phyloP scores from a whole-genome alignment of 257 asterid genomes.

The Primulina eburnea region DNA sequence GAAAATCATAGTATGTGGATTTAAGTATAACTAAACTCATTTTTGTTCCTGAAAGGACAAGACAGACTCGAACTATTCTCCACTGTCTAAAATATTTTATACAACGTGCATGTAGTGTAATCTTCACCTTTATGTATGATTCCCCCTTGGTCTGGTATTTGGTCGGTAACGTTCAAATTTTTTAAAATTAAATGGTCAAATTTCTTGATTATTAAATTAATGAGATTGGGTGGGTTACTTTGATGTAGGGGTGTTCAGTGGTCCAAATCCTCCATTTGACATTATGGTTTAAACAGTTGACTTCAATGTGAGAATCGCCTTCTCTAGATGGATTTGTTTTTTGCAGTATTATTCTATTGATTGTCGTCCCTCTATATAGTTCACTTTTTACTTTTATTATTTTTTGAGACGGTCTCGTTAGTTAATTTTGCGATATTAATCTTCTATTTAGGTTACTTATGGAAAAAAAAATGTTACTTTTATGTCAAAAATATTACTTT shows the following conservation, averaged over 20 bases:
- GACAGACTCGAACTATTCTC: conserved; percentile 20
- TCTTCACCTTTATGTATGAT: not conserved
- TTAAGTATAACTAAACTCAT: not conserved
- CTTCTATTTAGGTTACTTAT: too few species aligned
- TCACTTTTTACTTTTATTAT: too few species aligned
- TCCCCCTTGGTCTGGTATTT: not conserved
- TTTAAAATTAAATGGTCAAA: not conserved
- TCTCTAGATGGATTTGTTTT: not conserved
- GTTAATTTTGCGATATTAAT: too few species aligned
- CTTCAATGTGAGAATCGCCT: not conserved
- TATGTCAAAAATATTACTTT: too few species aligned
- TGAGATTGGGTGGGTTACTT: too few species aligned
- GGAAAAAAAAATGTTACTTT: too few species aligned
- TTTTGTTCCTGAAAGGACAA: conserved; percentile 17
- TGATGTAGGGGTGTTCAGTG: too few species aligned
- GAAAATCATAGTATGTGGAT: not conserved
- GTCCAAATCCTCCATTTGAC: too few species aligned
- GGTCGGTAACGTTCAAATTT: not conserved
- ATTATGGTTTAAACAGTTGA: not conserved
- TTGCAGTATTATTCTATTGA: too few species aligned
- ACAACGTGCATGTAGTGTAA: conserved; percentile 2
- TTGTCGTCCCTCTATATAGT: too few species aligned
- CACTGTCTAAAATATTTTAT: not conserved
- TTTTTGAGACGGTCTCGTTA: too few species aligned
- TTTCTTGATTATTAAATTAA: not conserved